Evolutionary conservation across 1,284 basidiomycete species (phyloP).

Genomic region (Pseudozyma hubeiensis): DNA sequence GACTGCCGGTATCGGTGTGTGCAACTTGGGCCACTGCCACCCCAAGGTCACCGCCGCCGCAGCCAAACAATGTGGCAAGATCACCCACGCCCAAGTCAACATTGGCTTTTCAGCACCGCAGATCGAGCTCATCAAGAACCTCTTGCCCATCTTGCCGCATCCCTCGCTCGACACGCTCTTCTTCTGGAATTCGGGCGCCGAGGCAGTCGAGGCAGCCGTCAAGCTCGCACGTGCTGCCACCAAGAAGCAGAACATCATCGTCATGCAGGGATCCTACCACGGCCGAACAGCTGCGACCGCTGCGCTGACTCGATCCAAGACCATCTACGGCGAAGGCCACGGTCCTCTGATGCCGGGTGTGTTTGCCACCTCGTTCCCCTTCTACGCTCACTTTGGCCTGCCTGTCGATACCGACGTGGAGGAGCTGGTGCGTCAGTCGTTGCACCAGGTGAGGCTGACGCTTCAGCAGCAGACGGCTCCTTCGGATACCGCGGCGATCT

Average conservation of each 20-base stretch:
- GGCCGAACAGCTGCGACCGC: constrained; percentile 76
- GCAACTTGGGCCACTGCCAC: constrained; percentile 67
- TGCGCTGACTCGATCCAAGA: constrained; percentile 90
- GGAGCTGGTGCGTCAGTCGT: constrained; percentile 77
- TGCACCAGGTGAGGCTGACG: constrained; percentile 85
- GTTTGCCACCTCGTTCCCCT: constrained; percentile 86
- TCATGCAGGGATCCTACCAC: constrained; percentile 76
- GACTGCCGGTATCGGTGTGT: constrained; percentile 66
- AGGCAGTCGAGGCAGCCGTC: constrained; percentile 80
- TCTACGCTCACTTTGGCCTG: constrained; percentile 87
- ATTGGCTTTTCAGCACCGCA: constrained; percentile 59
- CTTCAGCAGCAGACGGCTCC: constrained; percentile 86
- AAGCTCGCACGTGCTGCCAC: constrained; percentile 82
- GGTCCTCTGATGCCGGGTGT: constrained; percentile 88
- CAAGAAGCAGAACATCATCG: constrained; percentile 85
- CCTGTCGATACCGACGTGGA: constrained; percentile 76
- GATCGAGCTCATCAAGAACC: constrained; percentile 56
- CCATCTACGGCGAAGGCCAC: constrained; percentile 83
- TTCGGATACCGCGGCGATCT: constrained; percentile 87
- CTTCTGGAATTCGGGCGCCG: constrained; percentile 88
- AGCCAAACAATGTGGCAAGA: constrained; percentile 59
- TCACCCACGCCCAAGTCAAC: constrained; percentile 67
- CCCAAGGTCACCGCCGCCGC: constrained; percentile 63
- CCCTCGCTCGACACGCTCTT: constrained; percentile 85
- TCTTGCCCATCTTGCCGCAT: constrained; percentile 76